These are phyloP conservation scores for Sanchytrium tribonematis DNA, from an alignment of 371 early-diverging fungal genomes.

Conservation along the genomic window DNA sequence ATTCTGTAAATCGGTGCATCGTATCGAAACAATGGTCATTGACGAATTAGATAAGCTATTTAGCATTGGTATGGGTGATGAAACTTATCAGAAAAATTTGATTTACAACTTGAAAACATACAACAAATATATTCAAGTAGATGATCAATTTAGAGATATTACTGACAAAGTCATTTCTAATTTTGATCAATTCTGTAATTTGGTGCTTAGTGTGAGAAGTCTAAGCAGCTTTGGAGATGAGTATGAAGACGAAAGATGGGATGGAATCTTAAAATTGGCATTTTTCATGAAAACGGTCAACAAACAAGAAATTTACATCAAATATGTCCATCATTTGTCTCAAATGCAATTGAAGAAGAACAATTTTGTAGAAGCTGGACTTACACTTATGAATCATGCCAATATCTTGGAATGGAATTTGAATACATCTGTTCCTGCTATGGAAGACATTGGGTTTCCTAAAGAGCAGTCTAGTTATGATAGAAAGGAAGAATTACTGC, in stretches of 20 bases:
- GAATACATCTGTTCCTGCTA: slow-evolving; percentile 15
- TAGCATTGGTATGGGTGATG: slow-evolving; percentile 24
- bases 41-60: slow-evolving; percentile 30
- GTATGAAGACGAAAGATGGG: slow-evolving; percentile 28
- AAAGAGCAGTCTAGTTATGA: slow-evolving; percentile 22
- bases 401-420: slow-evolving; percentile 35
- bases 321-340: slow-evolving; percentile 35
- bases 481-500: slow-evolving; percentile 26
- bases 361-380: slow-evolving; percentile 35
- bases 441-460: slow-evolving; percentile 15
- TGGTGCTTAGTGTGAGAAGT: slow-evolving; percentile 25
- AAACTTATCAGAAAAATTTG: slow-evolving; percentile 11
- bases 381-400: slow-evolving; percentile 35
- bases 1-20: slow-evolving; percentile 17
- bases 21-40: slow-evolving; percentile 26
- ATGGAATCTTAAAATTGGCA: slow-evolving; percentile 29
- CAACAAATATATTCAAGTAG: slow-evolving; percentile 9
- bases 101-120: slow-evolving; percentile 10
- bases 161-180: slow-evolving; percentile 19
- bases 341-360: slow-evolving; percentile 25
- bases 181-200: slow-evolving; percentile 22
- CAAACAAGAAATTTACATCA: slow-evolving; percentile 32
- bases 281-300: slow-evolving; percentile 30
- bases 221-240: slow-evolving; percentile 22
- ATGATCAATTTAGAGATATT: slow-evolving; percentile 10